Evolutionary conservation across 1,284 basidiomycete species (phyloP).

Genomic region (Macrocybe sp.): DNA sequence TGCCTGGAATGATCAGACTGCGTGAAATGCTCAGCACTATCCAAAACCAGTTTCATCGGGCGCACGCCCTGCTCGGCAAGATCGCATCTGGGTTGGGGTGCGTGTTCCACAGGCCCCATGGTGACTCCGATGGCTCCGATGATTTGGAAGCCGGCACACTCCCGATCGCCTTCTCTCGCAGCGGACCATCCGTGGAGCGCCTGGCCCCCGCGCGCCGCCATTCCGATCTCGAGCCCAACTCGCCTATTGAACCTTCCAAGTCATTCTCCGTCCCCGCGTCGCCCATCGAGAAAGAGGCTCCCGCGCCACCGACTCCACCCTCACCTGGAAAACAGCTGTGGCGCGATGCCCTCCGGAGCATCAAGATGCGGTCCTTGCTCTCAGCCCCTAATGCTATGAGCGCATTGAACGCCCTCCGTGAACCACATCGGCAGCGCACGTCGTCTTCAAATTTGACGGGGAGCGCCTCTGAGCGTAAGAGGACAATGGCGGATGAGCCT

Average conservation of each 20-base stretch:
- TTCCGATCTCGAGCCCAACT: slow-evolving; percentile 9
- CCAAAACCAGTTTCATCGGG: slow-evolving; percentile 16
- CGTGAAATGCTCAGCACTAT: slow-evolving; percentile 21
- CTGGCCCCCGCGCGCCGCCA: slow-evolving; percentile 5
- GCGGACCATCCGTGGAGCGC: slow-evolving; percentile 5
- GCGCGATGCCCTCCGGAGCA: slow-evolving; percentile 26
- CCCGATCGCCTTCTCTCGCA: slow-evolving; percentile 14
- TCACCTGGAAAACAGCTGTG: slow-evolving; percentile 24
- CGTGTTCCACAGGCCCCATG: not conserved
- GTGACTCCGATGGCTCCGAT: slow-evolving; percentile 16
- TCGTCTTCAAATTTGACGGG: slow-evolving; percentile 33
- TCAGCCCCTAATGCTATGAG: slow-evolving; percentile 8
- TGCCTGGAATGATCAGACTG: slow-evolving; percentile 29
- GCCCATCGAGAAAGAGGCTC: slow-evolving; percentile 16
- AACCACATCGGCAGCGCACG: slow-evolving; percentile 35
- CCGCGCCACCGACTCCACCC: slow-evolving; percentile 6
- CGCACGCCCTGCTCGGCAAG: too few species aligned
- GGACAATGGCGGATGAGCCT: slow-evolving; percentile 28
- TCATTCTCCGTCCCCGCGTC: slow-evolving; percentile 15
- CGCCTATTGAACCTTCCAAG: slow-evolving; percentile 7
- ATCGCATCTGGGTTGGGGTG: too few species aligned
- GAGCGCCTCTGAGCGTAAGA: slow-evolving; percentile 19
- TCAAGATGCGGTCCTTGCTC: slow-evolving; percentile 24
- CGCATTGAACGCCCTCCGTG: slow-evolving; percentile 7
- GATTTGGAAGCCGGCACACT: slow-evolving; percentile 24